These are phyloP conservation scores for Rhynchospora breviuscula DNA, from an alignment of 176 grass and related monocot genomes.

Conservation along the genomic window DNA sequence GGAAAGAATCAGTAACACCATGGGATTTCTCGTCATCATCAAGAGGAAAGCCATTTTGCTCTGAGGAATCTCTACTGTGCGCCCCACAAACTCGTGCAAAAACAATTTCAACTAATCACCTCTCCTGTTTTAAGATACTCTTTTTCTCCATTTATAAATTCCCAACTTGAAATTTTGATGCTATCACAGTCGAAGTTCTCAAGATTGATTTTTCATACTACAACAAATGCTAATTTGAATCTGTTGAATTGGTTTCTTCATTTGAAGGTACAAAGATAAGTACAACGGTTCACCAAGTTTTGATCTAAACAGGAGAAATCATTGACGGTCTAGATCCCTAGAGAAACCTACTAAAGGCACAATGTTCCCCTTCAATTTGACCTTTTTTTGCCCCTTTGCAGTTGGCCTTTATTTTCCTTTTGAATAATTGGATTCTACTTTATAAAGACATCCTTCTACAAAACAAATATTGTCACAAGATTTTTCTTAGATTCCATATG, in stretches of 20 bases:
- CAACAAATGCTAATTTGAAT: background rate
- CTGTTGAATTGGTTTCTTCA: background rate
- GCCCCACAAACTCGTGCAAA: conserved; percentile 9
- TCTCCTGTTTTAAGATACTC: background rate
- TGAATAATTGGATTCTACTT: conserved; percentile 2
- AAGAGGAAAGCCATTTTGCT: background rate
- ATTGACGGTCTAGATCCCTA: background rate
- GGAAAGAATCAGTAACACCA: conserved; percentile 14
- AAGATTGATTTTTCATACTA: too few species aligned
- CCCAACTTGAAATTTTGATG: background rate
- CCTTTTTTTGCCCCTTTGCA: background rate
- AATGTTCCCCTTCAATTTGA: background rate
- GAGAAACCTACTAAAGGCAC: background rate
- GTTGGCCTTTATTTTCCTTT: background rate
- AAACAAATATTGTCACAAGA: background rate
- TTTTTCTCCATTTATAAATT: background rate
- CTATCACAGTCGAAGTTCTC: too few species aligned
- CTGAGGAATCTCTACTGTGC: conserved; percentile 3
- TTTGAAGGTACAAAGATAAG: background rate
- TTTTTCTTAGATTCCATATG: background rate
- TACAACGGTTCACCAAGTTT: background rate
- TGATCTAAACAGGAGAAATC: background rate
- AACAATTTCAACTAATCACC: background rate
- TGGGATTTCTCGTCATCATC: conserved; percentile 9
- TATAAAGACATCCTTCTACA: background rate